Evolutionary conservation across 164 flowering plant genomes (phyloP), one percentile per base, ranked within the genome.

Genomic region (Tinospora cordifolia): DNA sequence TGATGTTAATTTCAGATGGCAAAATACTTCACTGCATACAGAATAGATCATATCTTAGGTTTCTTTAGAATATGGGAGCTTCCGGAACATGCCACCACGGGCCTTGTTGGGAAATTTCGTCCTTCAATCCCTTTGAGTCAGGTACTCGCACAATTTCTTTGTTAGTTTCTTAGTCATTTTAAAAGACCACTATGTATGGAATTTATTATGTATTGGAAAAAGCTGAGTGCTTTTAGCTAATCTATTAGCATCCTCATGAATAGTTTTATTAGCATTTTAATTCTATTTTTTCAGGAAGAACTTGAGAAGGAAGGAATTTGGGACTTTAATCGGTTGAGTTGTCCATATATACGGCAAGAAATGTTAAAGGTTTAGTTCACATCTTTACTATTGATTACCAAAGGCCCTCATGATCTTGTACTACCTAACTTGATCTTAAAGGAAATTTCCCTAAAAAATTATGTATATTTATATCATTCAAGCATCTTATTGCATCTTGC

Each of bases 41-140:
- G 98, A 76, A 94, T 94, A 74, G 98, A 94, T 83, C 98, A 94
- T 74, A 84, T 94, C 57, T 78, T 91, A 81, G 98, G 98, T 24
- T 94, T 94, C 92, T 94, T 94, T 73, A 84, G 98, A 75, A 94
- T 94, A 57, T 94, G 98, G 98, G 98, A 94, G 78, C 91, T 94
- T 77, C 96, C 97, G 17, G 98, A 91, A 22, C 97, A 91, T 85
- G 90, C 97, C 69, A 71, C 80, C 77, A 91, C 96, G 10, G 98
- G 97, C 70, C 81, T 91, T 39, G 82, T 85, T 77, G 98, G 98
- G 72, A 94, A 91, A 77, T 94, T 94, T 69, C 80, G 98, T 69
- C 98, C 98, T 67, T 91, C 98, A 66, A 91, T 94, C 49, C 89
- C 98, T 73, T 75, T 94, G 21, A 94, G 95, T 81, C 95, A 90